These are phyloP conservation scores for Protomyces arabidopsidicola DNA, from an alignment of 1,139 yeast genomes.

Conservation along the genomic window DNA sequence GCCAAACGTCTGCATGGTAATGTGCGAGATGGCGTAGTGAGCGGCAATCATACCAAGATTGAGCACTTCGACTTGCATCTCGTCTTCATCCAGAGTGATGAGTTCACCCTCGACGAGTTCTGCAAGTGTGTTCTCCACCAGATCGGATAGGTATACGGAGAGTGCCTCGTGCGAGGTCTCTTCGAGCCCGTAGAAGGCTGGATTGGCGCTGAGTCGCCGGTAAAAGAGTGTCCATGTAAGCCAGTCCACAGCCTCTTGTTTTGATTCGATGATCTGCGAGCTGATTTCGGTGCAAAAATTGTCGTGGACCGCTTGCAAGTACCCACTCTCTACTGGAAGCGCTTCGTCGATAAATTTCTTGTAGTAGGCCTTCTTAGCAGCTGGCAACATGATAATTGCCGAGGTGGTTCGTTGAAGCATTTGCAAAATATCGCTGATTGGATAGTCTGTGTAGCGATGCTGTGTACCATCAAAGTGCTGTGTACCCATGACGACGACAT, in stretches of 20 bases:
- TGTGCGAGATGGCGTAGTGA: constrained; percentile 59
- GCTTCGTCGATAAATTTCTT: constrained; percentile 67
- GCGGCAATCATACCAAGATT: constrained; percentile 74
- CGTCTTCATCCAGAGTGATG: constrained; percentile 54
- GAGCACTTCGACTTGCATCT: constrained; percentile 51
- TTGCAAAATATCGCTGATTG: constrained; percentile 53
- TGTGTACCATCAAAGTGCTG: constrained; percentile 69
- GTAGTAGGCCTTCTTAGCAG: constrained; percentile 58
- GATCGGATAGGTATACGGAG: constrained; percentile 74
- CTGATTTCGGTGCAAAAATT: constrained; percentile 67
- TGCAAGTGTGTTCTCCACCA: constrained; percentile 67
- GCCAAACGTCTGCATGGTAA: constrained; percentile 59
- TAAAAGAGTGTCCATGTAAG: constrained; percentile 78
- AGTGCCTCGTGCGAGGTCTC: constrained; percentile 63
- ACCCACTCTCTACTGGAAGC: constrained; percentile 76
- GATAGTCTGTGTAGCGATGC: constrained; percentile 63
- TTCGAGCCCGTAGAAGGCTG: constrained; percentile 76
- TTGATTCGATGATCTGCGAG: constrained; percentile 56
- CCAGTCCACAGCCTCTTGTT: constrained; percentile 91
- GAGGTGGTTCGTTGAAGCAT: constrained; percentile 34
- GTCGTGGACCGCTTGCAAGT: constrained; percentile 59
- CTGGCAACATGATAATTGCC: constrained; percentile 56
- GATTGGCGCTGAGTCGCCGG: constrained; percentile 72
- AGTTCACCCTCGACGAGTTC: constrained; percentile 61
- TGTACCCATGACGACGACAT: constrained; percentile 66